A percentile compares a stretch with the other conserved stretches of the same genome.
Evolutionary conservation across 2,329 filamentous ascomycete genomes (phyloP).

Genomic region (Aspergillus oerlinghausenensis): DNA sequence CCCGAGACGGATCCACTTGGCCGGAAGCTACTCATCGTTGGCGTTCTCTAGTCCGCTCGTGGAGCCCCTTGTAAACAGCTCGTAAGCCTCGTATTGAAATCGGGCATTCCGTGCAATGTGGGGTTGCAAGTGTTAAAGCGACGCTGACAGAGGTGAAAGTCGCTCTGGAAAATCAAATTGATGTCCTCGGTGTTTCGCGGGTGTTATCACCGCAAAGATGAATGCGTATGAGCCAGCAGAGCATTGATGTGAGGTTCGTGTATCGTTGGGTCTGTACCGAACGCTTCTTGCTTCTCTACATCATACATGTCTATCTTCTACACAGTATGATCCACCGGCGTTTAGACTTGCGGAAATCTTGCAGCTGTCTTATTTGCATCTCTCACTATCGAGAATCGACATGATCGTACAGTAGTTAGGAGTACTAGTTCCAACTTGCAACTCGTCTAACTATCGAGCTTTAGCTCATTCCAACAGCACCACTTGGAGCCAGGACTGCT

Average conservation of each 20-base stretch:
- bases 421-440: neutral
- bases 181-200: neutral
- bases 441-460: neutral
- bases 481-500: neutral
- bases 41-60: conserved; percentile 17
- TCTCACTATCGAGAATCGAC: neutral
- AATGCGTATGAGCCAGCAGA: neutral
- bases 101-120: neutral
- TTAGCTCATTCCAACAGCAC: neutral
- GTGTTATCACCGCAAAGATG: neutral
- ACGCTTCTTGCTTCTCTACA: conserved; percentile 13
- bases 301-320: no score
- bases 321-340: conserved; percentile 17
- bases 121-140: no score
- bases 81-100: neutral
- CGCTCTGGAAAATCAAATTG: neutral
- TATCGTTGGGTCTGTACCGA: conserved; percentile 9
- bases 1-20: conserved; percentile 27
- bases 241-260: neutral
- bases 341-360: conserved; percentile 17
- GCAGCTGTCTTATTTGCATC: conserved; percentile 6
- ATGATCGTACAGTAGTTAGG: neutral
- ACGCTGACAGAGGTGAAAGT: neutral
- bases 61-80: neutral
- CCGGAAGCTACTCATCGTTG: conserved; percentile 35